Base-by-base conservation (phyloP, 1,284 basidiomycete genomes). In the Anthracocystis walkeri region DNA sequence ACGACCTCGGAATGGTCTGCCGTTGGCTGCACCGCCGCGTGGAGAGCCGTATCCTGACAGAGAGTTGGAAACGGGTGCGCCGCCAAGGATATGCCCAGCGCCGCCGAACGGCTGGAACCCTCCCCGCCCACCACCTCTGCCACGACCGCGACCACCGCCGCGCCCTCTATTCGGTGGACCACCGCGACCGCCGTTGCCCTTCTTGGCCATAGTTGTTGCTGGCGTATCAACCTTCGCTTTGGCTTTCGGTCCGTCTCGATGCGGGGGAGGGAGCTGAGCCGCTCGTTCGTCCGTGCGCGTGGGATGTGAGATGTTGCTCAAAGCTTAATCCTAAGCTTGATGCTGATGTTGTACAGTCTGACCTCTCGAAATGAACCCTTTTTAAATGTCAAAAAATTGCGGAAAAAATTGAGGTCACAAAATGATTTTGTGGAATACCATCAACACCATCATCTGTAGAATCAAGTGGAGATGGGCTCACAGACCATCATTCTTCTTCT, bases 31-130 rank as follows among this genome's bases (percentile, higher is more conserved):
- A 21, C 72, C 72, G 18, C 74, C 65, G 12, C 74, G 67, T n/a
- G 68, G 61, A 6, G 68, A 65, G 21, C 53, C 45, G 46, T 61
- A 55, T 5, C 51, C 68, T 7, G 67, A 57, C 18, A 55, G 48
- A 18, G 56, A 58, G 42, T 25, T 35, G 18, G 57, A 33, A 18
- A 42, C 56, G 20, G 53, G 7, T 4, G 46, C 49, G 5, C 49
- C 58, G 44, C 73, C 62, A 12, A 69, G 65, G 11, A 58, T 38
- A 29, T 69, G 58, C 4, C 59, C 69, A 5, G 42, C 44, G 21
- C 65, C 69, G 14, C 33, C 52, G 35, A 77, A 77, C 18, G 69
- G 62, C 40, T 63, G 56, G 41, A 68, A 72, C 12, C 66, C 52
- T 38, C 65, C 55, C 4, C 52, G 50, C 5, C 48, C 50, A 14